phyloP scores from a whole-genome alignment of 805 yeast genomes.

The Candida stauntonica region DNA sequence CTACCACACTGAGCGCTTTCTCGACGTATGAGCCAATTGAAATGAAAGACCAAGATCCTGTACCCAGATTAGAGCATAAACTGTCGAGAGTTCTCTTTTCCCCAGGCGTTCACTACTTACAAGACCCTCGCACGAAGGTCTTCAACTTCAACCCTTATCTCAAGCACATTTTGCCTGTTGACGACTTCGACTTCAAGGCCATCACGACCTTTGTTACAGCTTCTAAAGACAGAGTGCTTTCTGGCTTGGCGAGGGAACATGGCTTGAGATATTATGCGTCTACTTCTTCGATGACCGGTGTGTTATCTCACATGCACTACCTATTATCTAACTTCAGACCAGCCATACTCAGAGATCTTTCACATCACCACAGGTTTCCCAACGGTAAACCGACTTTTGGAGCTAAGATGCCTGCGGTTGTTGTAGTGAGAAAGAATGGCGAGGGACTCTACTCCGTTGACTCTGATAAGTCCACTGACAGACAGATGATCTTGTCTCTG shows the following conservation, averaged over 20 bases:
- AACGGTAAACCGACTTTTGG: constrained; percentile 38
- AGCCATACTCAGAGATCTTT: constrained; percentile 41
- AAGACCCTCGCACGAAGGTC: constrained; percentile 73
- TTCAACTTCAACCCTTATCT: constrained; percentile 65
- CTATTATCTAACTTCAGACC: constrained; percentile 59
- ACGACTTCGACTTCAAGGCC: constrained; percentile 60
- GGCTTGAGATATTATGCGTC: constrained; percentile 56
- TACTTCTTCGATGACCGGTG: constrained; percentile 82
- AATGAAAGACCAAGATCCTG: constrained; percentile 15
- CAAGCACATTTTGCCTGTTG: constrained; percentile 53
- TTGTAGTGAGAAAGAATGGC: constrained; percentile 44
- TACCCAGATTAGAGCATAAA: constrained; percentile 58
- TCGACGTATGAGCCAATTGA: no score
- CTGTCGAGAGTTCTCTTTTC: constrained; percentile 71
- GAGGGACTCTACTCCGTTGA: constrained; percentile 57
- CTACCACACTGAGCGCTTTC: no score
- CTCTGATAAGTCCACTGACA: constrained; percentile 61
- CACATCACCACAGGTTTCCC: constrained; percentile 39
- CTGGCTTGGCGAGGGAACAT: constrained; percentile 39
- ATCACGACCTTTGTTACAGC: constrained; percentile 60
- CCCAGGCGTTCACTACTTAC: constrained; percentile 74
- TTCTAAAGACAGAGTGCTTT: constrained; percentile 54
- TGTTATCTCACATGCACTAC: constrained; percentile 70
- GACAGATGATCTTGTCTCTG: constrained; percentile 62
- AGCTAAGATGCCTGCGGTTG: constrained; percentile 48